Conservation (phyloP, 352 stramenopile species). For the Pythium plurisporium region DNA sequence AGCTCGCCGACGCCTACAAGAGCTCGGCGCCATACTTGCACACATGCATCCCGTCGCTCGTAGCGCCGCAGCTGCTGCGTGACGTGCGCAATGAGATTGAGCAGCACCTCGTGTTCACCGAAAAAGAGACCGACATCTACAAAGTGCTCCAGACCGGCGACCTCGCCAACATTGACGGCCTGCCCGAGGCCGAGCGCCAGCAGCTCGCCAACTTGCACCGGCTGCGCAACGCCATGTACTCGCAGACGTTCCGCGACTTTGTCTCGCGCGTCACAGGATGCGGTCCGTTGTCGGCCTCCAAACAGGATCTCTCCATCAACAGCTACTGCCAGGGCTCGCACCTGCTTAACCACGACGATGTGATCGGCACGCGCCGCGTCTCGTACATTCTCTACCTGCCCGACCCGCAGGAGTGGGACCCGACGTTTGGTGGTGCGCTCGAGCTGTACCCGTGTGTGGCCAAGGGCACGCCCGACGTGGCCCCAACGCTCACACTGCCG, state of each 20-base stretch:
- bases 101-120: conserved; percentile 79
- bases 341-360: conserved; percentile 92
- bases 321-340: conserved; percentile 88
- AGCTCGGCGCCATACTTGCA: conserved; percentile 23
- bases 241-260: conserved; percentile 71
- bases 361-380: conserved; percentile 88
- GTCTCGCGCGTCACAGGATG: conserved; percentile 65
- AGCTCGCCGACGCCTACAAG: conserved; percentile 20
- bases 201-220: conserved; percentile 73
- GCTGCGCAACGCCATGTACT: conserved; percentile 85
- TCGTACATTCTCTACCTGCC: conserved; percentile 93
- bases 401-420: conserved; percentile 74
- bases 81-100: conserved; percentile 74
- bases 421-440: conserved; percentile 77
- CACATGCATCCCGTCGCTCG: conserved; percentile 25
- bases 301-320: conserved; percentile 89
- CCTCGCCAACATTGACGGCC: conserved; percentile 68
- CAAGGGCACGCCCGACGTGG: conserved; percentile 26
- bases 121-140: conserved; percentile 94
- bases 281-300: conserved; percentile 34
- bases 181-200: conserved; percentile 29
- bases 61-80: conserved; percentile 20
- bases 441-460: conserved; percentile 76
- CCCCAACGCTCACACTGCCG: conserved; percentile 31
- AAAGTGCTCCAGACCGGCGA: conserved; percentile 92